Base-by-base conservation (phyloP, 2,329 filamentous ascomycete species). In the Aspergillus sp. region DNA sequence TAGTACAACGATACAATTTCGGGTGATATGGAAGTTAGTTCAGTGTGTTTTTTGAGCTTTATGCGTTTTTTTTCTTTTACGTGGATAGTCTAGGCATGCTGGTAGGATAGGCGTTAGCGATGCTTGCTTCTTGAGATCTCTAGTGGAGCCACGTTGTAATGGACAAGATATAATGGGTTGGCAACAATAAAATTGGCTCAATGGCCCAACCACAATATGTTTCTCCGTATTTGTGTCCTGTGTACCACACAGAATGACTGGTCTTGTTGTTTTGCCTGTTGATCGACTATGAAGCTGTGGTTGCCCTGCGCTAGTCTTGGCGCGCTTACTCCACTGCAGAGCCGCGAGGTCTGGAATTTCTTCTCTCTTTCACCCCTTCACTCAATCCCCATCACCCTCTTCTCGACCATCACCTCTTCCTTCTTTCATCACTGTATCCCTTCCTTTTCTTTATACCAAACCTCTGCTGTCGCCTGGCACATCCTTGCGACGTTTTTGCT, bases 331-430 rank as follows among this genome's bases (percentile, higher is more conserved):
- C 45, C 41, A 43, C 40, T 12, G 7, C 39, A 46, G 45, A 44
- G 36, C 40, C 45, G 43, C 48, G 45, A 44, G 44, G 47, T 41
- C 41, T 43, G 45, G 30, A 45, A 38, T 48, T 45, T 44, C 41
- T 47, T 39, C 36, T 39, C 12, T 19, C 36, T 9, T 51, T 57
- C 53, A 53, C 56, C 53, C 54, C 50, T 50, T 49, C 48, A 29
- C 46, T 48, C 46, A 40, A 44, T 12, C 41, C 41, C 45, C 44
- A 40, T 28, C 32, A 9, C 30, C 35, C 46, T 48, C 46, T 48
- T 47, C 35, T 44, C 19, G 19, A 19, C 19, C 46, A 39, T 45
- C 45, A 49, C 43, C 30, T 39, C 42, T 41, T 48, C 44, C 34
- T 30, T 46, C 46, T 42, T 41, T 43, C 42, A 48, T 46, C 44